These are phyloP conservation scores for Suillus tomentosus DNA, from an alignment of 768 basidiomycete species.

Conservation along the genomic window DNA sequence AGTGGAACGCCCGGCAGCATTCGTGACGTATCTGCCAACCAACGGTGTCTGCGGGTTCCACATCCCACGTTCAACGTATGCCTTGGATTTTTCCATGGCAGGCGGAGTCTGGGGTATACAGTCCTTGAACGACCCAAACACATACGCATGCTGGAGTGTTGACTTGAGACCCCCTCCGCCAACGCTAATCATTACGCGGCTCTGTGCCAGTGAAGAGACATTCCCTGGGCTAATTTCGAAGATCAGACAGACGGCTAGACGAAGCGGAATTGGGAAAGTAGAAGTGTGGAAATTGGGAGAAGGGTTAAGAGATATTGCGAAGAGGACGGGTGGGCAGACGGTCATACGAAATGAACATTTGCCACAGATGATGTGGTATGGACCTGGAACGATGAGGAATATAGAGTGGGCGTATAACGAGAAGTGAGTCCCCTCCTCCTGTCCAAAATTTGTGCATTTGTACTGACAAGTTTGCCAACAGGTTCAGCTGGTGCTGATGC, in stretches of 20 bases:
- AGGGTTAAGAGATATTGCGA: slow-evolving; percentile 31
- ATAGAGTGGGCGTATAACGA: slow-evolving; percentile 53
- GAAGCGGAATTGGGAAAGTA: slow-evolving; percentile 37
- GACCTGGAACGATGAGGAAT: slow-evolving; percentile 32
- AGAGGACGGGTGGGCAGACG: slow-evolving; percentile 34
- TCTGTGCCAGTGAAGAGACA: slow-evolving; percentile 32
- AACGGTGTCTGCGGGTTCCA: slow-evolving; percentile 51
- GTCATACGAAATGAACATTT: slow-evolving; percentile 41
- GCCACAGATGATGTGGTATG: slow-evolving; percentile 53
- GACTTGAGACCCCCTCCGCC: slow-evolving; percentile 34
- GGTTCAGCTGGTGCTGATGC: slow-evolving; percentile 3
- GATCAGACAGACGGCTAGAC: slow-evolving; percentile 38
- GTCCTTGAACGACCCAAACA: slow-evolving; percentile 16
- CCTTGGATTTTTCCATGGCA: slow-evolving; percentile 13
- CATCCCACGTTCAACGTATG: slow-evolving; percentile 35
- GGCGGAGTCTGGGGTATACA: slow-evolving; percentile 25
- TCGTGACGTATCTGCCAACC: slow-evolving; percentile 45
- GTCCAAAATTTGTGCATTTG: not conserved
- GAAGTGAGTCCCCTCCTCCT: slow-evolving; percentile 35
- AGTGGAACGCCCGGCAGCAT: slow-evolving; percentile 18
- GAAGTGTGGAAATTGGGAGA: slow-evolving; percentile 51
- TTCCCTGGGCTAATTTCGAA: slow-evolving; percentile 39
- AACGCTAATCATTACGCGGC: slow-evolving; percentile 47
- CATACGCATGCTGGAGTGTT: slow-evolving; percentile 48
- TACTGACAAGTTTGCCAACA: not conserved